Evolutionary conservation across 164 flowering plant genomes (phyloP), one percentile per base, ranked within the genome.

Genomic region (Platanus orientalis): DNA sequence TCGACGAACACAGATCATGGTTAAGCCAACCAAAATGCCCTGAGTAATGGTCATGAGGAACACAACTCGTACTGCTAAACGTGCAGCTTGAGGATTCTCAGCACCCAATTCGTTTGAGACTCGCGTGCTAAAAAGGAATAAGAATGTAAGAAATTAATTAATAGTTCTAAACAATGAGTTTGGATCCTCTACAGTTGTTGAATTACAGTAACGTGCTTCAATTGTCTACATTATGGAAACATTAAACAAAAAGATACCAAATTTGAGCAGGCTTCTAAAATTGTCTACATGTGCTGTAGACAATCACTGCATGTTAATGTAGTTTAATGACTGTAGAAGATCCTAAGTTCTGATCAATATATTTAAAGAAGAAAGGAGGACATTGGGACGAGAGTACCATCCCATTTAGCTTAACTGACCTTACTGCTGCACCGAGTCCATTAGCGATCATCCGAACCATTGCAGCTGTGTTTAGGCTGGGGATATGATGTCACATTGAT

Each of bases 71-170:
- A 82, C 87, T 9, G 90, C 87, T 61, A 83, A 68, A 29, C 81
- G 79, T 11, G 96, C 96, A 7, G 78, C 69, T 53, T 58, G 70
- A 16, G 94, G 85, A 71, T 63, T 63, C 30, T 90, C 96, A 0
- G 96, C 92, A 28, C 97, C 94, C 57, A 89, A 66, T 66, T 88
- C 96, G 61, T 91, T 91, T 29, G 96, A 89, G 9, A 89, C 90
- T 61, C 97, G 66, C 42, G 96, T 87, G 69, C 97, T 91, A 65
- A 1, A 36, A 20, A 63, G 9, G 19, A 57, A 20, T 65, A 29
- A 47, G 12, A 3, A 26, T n/a, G 7, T 0, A 3, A 21, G 0
- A 44, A 17, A n/a, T n/a, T n/a, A 10, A 23, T 55, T 28, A 16
- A 5, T 0, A 3, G n/a, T 25, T 28, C 39, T 36, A 1, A 26